Base-by-base conservation (phyloP, 805 yeast genomes). In the Candida ascalaphidarum region DNA sequence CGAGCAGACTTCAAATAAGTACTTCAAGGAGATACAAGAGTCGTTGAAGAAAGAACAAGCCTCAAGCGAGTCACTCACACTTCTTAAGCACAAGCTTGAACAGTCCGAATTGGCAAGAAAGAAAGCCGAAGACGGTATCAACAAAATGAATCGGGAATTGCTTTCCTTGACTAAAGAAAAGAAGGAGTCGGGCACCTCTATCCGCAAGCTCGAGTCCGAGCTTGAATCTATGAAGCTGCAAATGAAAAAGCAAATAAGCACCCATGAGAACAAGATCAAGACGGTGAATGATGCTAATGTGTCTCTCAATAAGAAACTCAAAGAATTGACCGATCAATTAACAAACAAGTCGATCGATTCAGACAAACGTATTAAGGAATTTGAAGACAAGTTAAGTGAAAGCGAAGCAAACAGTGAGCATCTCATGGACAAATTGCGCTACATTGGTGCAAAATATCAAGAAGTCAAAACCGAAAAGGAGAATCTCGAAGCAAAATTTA, bases 111-210 rank as follows among this genome's bases (percentile, higher is more conserved):
- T 48, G 7, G 69, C 66, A 9, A 79, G 74, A 40, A 63, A 64
- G 15, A 77, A 71, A 37, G 81, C 89, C 1, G 96, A 88, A 43
- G 78, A 74, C 34, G 96, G 95, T 4, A 78, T 88, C 28, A 86
- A 86, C 47, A 86, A 85, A 41, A 82, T 88, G 95, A 81, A 79
- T 30, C 62, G 89, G 22, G 97, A 88, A 38, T 58, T 88, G 17
- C 71, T 84, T 50, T 69, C 69, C 26, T 58, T 85, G 23, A 67
- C 75, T 0, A 73, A 71, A 31, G 74, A 74, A 19, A 77, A 77
- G 33, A 74, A 69, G 2, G 67, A 68, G 0, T 42, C 67, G 5
- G 75, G 68, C 25, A 58, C 59, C 15, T 50, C 52, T 7, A 50
- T 71, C 11, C 64, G 61, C 22, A 43, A 39, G 4, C 34, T 66